Conservation (phyloP, 805 yeast species). For the Barnettozyma californica region DNA sequence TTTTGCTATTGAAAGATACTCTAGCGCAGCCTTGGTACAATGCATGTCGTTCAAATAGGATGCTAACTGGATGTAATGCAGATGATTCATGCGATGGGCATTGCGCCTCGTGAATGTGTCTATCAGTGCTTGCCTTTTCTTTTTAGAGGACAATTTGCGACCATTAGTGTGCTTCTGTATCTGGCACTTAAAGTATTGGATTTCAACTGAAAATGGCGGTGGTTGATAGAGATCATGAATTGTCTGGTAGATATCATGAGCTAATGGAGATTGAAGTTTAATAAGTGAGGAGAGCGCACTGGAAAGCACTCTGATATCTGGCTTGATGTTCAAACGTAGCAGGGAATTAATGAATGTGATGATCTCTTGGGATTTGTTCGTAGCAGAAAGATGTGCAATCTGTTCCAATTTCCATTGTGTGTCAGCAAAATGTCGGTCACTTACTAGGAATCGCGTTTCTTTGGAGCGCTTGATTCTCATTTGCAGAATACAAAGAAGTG, state of each 20-base stretch:
- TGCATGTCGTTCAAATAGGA: conserved; percentile 6
- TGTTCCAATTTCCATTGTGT: conserved; percentile 3
- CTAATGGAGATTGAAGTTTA: conserved; percentile 10
- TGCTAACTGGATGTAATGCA: conserved; percentile 11
- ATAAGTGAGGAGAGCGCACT: conserved; percentile 10
- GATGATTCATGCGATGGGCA: background rate
- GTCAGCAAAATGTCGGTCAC: background rate
- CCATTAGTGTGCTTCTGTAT: background rate
- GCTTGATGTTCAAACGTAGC: conserved; percentile 19
- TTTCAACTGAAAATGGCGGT: conserved; percentile 14
- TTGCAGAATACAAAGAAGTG: conserved; percentile 1
- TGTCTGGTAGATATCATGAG: conserved; percentile 11
- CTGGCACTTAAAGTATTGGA: conserved; percentile 1
- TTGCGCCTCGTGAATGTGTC: background rate
- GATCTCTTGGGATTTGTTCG: background rate
- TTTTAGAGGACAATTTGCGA: background rate
- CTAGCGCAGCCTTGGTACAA: conserved; percentile 8
- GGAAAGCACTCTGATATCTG: conserved; percentile 10
- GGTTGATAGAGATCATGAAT: conserved; percentile 10
- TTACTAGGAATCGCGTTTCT: background rate
- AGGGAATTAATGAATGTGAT: conserved; percentile 5
- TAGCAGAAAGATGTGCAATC: background rate
- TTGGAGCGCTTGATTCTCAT: background rate
- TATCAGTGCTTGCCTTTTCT: background rate
- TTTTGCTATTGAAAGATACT: conserved; percentile 12